phyloP scores from a whole-genome alignment of 208 protist genomes.

The Crithidia fasciculata region DNA sequence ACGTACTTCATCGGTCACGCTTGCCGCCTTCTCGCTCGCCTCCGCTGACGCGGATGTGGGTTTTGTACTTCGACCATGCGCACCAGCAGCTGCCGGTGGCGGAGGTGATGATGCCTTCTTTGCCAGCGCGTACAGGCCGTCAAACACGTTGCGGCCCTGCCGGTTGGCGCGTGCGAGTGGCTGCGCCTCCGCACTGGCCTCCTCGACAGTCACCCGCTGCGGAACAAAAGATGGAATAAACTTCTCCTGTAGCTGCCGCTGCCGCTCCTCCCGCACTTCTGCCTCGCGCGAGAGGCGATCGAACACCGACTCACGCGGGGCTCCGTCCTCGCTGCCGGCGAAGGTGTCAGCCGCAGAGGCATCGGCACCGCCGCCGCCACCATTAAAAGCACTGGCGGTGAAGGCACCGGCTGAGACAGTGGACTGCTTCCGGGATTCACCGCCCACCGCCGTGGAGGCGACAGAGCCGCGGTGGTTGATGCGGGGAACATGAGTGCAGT shows the following conservation, averaged over 20 bases:
- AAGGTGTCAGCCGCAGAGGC: neutral
- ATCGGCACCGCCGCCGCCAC: no score
- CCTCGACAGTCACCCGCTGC: conserved; percentile 5
- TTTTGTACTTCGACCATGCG: neutral
- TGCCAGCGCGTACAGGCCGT: conserved; percentile 9
- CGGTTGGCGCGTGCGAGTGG: neutral
- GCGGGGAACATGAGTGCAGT: conserved; percentile 26
- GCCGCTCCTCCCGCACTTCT: conserved; percentile 25
- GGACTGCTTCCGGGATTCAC: neutral
- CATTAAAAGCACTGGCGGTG: neutral
- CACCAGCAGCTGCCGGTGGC: neutral
- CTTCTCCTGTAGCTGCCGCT: conserved; percentile 17
- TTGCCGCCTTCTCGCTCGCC: no score
- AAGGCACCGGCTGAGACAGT: no score
- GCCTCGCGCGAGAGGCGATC: conserved; percentile 20
- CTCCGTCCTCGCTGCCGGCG: neutral
- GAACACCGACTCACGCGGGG: conserved; percentile 9
- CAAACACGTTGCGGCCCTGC: conserved; percentile 15
- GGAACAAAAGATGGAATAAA: conserved; percentile 28
- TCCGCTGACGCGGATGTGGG: neutral
- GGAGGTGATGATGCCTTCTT: neutral
- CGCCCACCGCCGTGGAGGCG: neutral
- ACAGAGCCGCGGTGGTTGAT: conserved; percentile 9
- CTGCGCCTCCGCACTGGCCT: neutral
- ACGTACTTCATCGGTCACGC: no score